phyloP scores from a whole-genome alignment of 768 basidiomycete species.

The Amanita brunnescens region DNA sequence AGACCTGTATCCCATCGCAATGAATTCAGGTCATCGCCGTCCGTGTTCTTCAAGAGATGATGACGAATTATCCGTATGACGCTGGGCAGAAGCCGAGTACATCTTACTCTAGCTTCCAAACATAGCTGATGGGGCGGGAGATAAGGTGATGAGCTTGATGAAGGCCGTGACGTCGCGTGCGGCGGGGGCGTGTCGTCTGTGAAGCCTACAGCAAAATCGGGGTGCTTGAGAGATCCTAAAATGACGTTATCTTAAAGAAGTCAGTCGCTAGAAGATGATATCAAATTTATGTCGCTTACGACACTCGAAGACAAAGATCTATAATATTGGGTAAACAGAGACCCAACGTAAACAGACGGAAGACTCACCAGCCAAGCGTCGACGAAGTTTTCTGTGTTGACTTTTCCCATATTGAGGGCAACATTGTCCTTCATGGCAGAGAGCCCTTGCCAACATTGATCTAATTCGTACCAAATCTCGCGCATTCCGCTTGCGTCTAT shows the following conservation, averaged over 20 bases:
- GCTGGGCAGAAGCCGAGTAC: constrained; percentile 39
- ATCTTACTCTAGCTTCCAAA: constrained; percentile 39
- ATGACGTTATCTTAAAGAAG: constrained; percentile 64
- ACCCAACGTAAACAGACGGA: constrained; percentile 2
- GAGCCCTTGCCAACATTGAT: constrained; percentile 78
- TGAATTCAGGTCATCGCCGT: constrained; percentile 32
- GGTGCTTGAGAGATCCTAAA: constrained; percentile 71
- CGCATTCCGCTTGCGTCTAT: constrained; percentile 59
- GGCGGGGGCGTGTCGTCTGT: constrained; percentile 25
- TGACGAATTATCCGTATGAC: constrained; percentile 44
- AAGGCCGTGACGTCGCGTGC: constrained; percentile 35
- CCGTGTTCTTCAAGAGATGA: constrained; percentile 28
- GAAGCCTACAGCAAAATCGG: constrained; percentile 19
- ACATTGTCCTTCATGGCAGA: constrained; percentile 45
- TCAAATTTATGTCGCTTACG: constrained; percentile 37
- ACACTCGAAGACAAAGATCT: constrained; percentile 90
- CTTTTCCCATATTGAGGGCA: constrained; percentile 22
- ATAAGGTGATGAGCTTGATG: constrained; percentile 36
- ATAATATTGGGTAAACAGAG: constrained; percentile 14
- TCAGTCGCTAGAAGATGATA: constrained; percentile 9
- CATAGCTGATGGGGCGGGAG: constrained; percentile 38
- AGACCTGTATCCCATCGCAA: constrained; percentile 84
- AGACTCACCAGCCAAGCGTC: constrained; percentile 73
- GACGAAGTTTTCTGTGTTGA: constrained; percentile 51
- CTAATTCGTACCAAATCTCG: constrained; percentile 80